Evolutionary conservation across 108 stramenopile genomes (phyloP), one percentile per base, ranked within the genome.

Genomic region (Nitzschia palea): DNA sequence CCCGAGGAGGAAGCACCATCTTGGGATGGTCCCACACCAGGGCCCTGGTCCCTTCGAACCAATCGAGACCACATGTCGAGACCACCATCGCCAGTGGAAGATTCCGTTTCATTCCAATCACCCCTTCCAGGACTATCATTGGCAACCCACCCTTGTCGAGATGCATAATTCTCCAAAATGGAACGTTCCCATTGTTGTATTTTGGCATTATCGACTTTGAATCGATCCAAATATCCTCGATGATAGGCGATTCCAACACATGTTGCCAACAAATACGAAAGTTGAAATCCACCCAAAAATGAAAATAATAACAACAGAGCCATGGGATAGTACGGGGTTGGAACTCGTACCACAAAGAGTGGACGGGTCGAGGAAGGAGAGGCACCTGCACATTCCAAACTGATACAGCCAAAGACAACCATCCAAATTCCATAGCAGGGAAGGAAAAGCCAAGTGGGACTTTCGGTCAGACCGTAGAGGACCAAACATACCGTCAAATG

Each of bases 161-260:
- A 36, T 1, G 63, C 52, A 36, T 70, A 76, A 31, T 58, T 65
- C 30, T 53, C 45, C 30, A 86, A 33, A 20, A 55, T 48, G 17
- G 57, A 78, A 22, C 77, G 72, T 57, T 86, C 85, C 81, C 79
- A 86, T 50, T 57, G 48, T 44, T 69, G 65, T 29, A 68, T 68
- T 60, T 62, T 43, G 3, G 71, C n/a, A 31, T 32, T 40, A 29
- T 60, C 65, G 27, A 67, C 22, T 61, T 71, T 81, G 37, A 40
- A 40, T 1, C 25, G 3, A 57, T 85, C 80, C 36, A 85, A 32
- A 25, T 70, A 71, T n/a, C 67, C 61, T 23, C 53, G 17, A n/a
- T 84, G 88, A 57, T 82, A 85, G 2, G 79, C 77, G 73, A 91
- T 88, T 15, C 93, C 93, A 28, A 91, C 68, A 1, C 85, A 90